Percentiles rank a stretch among this genome's conserved stretches.
Evolutionary conservation across 2,329 filamentous ascomycete species (phyloP).

Genomic region (Fusarium heterosporum): DNA sequence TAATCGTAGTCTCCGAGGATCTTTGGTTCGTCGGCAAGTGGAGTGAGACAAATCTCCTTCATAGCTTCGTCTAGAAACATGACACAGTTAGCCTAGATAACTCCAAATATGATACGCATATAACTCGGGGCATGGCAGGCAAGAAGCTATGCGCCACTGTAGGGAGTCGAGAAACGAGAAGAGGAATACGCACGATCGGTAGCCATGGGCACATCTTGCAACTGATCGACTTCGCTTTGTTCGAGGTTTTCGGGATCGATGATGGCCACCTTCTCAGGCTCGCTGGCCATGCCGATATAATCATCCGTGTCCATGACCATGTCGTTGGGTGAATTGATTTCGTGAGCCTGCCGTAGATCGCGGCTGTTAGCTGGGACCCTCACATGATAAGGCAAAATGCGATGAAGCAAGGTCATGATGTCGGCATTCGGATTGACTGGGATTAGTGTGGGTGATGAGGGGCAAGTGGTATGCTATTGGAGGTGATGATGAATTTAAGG

Average conservation of each 20-base stretch:
- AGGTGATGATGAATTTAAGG: conserved; percentile 28
- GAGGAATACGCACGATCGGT: conserved; percentile 62
- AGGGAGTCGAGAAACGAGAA: background rate
- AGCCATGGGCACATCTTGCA: conserved; percentile 62
- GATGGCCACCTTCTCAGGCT: conserved; percentile 64
- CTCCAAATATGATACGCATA: background rate
- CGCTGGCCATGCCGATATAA: conserved; percentile 63
- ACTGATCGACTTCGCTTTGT: conserved; percentile 58
- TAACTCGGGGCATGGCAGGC: conserved; percentile 1
- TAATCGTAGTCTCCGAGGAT: conserved; percentile 78
- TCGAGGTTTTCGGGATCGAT: conserved; percentile 66
- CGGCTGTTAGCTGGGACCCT: conserved; percentile 44
- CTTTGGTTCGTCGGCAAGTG: conserved; percentile 79
- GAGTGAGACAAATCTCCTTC: conserved; percentile 80
- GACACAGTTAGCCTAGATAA: conserved; percentile 36
- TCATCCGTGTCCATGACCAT: conserved; percentile 68
- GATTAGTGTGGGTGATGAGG: conserved; percentile 33
- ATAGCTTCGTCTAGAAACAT: conserved; percentile 78
- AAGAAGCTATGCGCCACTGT: conserved; percentile 4
- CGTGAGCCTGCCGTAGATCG: conserved; percentile 58
- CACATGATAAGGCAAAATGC: conserved; percentile 35
- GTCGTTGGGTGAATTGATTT: conserved; percentile 67
- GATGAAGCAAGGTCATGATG: conserved; percentile 38
- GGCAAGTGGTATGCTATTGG: conserved; percentile 32
- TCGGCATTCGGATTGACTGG: conserved; percentile 38